phyloP scores from a whole-genome alignment of 2,329 filamentous ascomycete species.

The Fusarium stilboides region DNA sequence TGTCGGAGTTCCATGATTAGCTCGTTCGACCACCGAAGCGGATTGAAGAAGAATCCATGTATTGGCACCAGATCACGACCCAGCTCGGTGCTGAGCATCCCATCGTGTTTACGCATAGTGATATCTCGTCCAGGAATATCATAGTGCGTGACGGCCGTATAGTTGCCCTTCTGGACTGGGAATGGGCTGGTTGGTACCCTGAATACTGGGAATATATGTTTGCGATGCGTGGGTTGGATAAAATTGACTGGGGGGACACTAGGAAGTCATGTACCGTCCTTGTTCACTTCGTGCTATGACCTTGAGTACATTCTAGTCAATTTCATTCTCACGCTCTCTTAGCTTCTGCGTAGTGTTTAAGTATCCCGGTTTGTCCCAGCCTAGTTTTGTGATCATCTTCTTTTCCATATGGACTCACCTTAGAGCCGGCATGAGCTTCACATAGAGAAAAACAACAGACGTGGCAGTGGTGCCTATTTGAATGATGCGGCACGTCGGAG shows the following conservation, averaged over 20 bases:
- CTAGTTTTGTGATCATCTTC: too few relatives aligned
- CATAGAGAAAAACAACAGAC: too few relatives aligned
- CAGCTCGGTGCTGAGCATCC: constrained; percentile 38
- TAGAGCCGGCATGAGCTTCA: too few relatives aligned
- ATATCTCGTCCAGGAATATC: constrained; percentile 35
- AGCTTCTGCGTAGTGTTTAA: too few relatives aligned
- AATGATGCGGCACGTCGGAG: too few relatives aligned
- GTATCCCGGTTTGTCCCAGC: too few relatives aligned
- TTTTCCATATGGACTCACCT: too few relatives aligned
- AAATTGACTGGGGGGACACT: constrained; percentile 33
- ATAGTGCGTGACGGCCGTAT: constrained; percentile 25
- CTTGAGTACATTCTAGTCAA: constrained; percentile 29
- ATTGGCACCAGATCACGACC: constrained; percentile 46
- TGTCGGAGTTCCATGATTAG: constrained; percentile 45
- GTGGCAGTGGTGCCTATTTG: too few relatives aligned
- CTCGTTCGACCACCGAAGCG: constrained; percentile 42
- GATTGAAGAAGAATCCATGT: constrained; percentile 27
- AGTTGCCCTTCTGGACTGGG: constrained; percentile 30
- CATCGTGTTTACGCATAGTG: constrained; percentile 36
- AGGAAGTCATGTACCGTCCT: constrained; percentile 9
- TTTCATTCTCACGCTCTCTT: constrained; percentile 18
- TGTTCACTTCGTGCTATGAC: constrained; percentile 26
- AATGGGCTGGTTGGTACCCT: constrained; percentile 28
- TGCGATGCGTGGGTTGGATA: constrained; percentile 31
- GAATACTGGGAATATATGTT: constrained; percentile 34